phyloP scores from a whole-genome alignment of 108 stramenopile species.

The Schizochytrium sp. region DNA sequence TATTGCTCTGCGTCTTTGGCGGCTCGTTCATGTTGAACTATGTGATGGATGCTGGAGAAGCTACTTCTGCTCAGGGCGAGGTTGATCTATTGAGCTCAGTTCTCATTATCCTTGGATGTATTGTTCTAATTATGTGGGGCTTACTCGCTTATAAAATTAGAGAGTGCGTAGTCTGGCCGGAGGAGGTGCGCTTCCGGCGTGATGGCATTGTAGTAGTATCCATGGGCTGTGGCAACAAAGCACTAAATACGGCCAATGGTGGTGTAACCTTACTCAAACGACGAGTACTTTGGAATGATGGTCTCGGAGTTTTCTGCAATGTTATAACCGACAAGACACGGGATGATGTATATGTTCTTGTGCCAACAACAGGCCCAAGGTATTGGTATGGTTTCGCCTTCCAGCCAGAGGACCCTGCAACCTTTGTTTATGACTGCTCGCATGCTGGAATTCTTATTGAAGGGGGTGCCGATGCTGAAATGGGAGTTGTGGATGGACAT shows the following conservation, averaged over 20 bases:
- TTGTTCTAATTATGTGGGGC: slow-evolving; percentile 25
- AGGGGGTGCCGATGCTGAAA: neutral
- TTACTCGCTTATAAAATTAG: slow-evolving; percentile 2
- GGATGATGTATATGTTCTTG: slow-evolving; percentile 54
- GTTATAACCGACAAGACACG: slow-evolving; percentile 25
- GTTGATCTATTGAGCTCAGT: slow-evolving; percentile 1
- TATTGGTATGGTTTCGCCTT: slow-evolving; percentile 54
- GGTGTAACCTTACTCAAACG: neutral
- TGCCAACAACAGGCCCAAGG: slow-evolving; percentile 23
- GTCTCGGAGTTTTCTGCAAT: slow-evolving; percentile 43
- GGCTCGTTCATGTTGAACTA: slow-evolving; percentile 34
- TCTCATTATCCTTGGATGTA: neutral
- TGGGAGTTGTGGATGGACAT: neutral
- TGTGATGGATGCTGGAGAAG: neutral
- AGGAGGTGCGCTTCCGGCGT: slow-evolving; percentile 18
- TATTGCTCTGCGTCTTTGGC: slow-evolving; percentile 32
- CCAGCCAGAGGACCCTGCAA: slow-evolving; percentile 52
- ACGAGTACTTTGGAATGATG: slow-evolving; percentile 5
- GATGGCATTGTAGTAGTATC: neutral
- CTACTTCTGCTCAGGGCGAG: neutral
- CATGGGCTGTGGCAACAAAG: slow-evolving; percentile 11
- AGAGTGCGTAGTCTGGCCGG: slow-evolving; percentile 60
- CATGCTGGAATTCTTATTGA: slow-evolving; percentile 31
- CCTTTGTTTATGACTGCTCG: slow-evolving; percentile 48
- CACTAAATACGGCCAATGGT: neutral